phyloP scores from a whole-genome alignment of 495 filamentous ascomycete species.

The Penicillium lagena region DNA sequence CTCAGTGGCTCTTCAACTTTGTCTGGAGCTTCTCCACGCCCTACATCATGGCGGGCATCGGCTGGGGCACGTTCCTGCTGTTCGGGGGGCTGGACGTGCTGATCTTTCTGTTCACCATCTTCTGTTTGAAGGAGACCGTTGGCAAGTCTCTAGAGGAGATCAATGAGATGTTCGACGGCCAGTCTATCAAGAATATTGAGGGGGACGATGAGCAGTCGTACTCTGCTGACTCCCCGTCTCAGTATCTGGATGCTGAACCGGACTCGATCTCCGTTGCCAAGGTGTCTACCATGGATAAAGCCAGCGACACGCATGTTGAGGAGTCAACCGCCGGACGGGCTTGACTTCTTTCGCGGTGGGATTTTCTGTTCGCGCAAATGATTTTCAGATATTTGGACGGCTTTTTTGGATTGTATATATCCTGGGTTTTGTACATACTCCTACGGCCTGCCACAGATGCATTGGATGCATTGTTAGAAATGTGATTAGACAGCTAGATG shows the following conservation, averaged over 20 bases:
- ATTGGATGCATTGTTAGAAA: too few relatives aligned
- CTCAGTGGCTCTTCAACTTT: constrained; percentile 50
- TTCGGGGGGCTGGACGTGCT: constrained; percentile 35
- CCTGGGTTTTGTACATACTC: too few relatives aligned
- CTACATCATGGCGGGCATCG: constrained; percentile 41
- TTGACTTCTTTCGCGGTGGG: constrained; percentile 2
- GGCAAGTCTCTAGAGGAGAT: constrained; percentile 73
- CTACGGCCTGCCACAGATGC: too few relatives aligned
- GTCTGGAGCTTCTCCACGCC: constrained; percentile 47
- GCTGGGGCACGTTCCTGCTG: constrained; percentile 46
- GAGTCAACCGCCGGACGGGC: constrained; percentile 11
- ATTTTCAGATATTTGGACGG: neutral
- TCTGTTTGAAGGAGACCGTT: constrained; percentile 55
- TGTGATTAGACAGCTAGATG: too few relatives aligned
- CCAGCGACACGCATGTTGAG: constrained; percentile 3
- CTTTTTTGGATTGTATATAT: neutral
- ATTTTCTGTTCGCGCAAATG: neutral
- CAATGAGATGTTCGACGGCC: constrained; percentile 47
- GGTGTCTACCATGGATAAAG: constrained; percentile 4
- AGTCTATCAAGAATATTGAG: constrained; percentile 8
- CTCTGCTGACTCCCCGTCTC: neutral
- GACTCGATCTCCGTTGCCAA: neutral
- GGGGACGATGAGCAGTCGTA: neutral
- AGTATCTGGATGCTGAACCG: neutral
- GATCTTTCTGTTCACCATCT: constrained; percentile 34